Evolutionary conservation across 2,329 filamentous ascomycete genomes (phyloP).

Genomic region (Dothiorella sarmentorum): DNA sequence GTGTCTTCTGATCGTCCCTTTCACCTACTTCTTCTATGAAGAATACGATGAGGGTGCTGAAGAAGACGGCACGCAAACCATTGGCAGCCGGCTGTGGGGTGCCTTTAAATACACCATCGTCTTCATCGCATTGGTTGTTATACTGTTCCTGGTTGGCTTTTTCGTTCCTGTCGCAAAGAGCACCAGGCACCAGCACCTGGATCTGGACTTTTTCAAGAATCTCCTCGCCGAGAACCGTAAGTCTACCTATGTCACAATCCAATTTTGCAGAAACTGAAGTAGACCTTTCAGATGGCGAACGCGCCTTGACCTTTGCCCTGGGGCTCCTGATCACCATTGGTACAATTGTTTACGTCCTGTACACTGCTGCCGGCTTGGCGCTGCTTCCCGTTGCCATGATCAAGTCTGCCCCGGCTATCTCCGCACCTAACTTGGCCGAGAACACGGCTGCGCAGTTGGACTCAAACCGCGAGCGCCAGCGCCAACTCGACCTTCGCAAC

Average conservation of each 20-base stretch:
- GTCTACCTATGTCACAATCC: conserved; percentile 25
- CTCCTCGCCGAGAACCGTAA: conserved; percentile 75
- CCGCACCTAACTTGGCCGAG: conserved; percentile 72
- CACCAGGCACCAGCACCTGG: conserved; percentile 60
- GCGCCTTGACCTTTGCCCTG: conserved; percentile 83
- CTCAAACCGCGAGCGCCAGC: conserved; percentile 84
- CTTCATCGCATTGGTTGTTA: conserved; percentile 74
- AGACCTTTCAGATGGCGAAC: conserved; percentile 65
- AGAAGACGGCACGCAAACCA: conserved; percentile 71
- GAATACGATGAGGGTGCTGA: conserved; percentile 91
- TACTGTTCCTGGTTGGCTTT: conserved; percentile 88
- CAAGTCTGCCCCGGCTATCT: conserved; percentile 84
- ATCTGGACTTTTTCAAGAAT: conserved; percentile 88
- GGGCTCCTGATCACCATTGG: conserved; percentile 87
- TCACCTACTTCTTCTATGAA: conserved; percentile 97
- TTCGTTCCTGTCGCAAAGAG: conserved; percentile 80
- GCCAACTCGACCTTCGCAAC: conserved; percentile 84
- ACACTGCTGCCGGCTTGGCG: conserved; percentile 85
- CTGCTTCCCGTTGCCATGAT: conserved; percentile 87
- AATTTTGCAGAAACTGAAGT: background rate
- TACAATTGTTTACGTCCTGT: conserved; percentile 79
- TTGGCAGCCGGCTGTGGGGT: conserved; percentile 70
- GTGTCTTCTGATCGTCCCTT: conserved; percentile 85
- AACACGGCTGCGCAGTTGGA: conserved; percentile 78
- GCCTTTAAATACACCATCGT: conserved; percentile 86